phyloP scores from a whole-genome alignment of 208 protist genomes.

The Spongospora subterranea region DNA sequence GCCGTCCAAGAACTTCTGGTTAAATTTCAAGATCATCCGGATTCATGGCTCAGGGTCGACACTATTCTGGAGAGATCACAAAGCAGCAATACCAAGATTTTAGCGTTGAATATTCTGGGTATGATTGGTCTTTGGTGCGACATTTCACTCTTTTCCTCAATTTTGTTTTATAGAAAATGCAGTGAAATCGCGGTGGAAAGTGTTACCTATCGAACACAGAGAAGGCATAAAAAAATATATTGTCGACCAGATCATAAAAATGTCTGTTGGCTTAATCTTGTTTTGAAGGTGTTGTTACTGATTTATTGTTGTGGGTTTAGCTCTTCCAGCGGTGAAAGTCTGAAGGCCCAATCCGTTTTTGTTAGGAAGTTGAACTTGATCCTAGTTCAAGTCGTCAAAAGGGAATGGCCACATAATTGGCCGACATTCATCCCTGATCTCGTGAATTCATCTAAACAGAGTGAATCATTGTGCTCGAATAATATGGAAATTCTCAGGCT shows the following conservation, averaged over 20 bases:
- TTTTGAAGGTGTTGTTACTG: neutral
- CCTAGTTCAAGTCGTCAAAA: slow-evolving; percentile 92
- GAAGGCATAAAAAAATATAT: slow-evolving; percentile 91
- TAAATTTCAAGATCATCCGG: slow-evolving; percentile 60
- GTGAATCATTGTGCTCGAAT: slow-evolving; percentile 94
- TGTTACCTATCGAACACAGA: slow-evolving; percentile 76
- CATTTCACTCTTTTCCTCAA: neutral
- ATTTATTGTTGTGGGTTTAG: neutral
- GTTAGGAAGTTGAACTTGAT: slow-evolving; percentile 79
- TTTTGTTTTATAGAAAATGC: slow-evolving; percentile 32
- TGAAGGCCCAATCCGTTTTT: slow-evolving; percentile 59
- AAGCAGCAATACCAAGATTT: slow-evolving; percentile 54
- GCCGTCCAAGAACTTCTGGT: slow-evolving; percentile 56
- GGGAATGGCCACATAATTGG: slow-evolving; percentile 96
- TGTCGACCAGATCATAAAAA: slow-evolving; percentile 88
- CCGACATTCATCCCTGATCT: slow-evolving; percentile 95
- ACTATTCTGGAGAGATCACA: slow-evolving; percentile 60
- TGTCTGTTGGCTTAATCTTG: slow-evolving; percentile 73
- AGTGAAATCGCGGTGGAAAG: slow-evolving; percentile 88
- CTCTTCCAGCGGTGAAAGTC: slow-evolving; percentile 61
- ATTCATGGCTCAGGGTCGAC: slow-evolving; percentile 62
- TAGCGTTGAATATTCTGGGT: slow-evolving; percentile 56
- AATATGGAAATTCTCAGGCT: slow-evolving; percentile 94
- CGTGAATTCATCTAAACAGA: slow-evolving; percentile 85
- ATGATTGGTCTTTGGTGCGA: neutral